A percentile compares a stretch with the other conserved stretches of the same genome.
Evolutionary conservation across 352 stramenopile genomes (phyloP).

Genomic region (Globisporangium paddicum): DNA sequence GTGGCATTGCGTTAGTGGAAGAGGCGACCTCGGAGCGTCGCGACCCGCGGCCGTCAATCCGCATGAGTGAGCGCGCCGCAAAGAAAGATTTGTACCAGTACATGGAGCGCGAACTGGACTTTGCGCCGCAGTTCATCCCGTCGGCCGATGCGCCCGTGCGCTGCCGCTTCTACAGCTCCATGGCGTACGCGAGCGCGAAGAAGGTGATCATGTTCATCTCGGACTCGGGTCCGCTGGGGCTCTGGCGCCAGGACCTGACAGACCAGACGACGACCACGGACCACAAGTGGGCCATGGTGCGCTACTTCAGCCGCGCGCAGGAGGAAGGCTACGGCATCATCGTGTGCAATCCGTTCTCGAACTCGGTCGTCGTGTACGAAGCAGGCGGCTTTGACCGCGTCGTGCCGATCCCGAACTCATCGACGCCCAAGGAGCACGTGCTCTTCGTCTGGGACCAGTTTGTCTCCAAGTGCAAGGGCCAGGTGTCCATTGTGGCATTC

Average conservation of each 20-base stretch:
- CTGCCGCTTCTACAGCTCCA: slow-evolving; percentile 85
- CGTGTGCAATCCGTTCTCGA: slow-evolving; percentile 86
- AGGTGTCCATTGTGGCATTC: slow-evolving; percentile 85
- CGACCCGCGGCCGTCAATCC: slow-evolving; percentile 24
- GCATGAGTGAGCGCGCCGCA: slow-evolving; percentile 40
- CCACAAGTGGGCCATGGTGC: slow-evolving; percentile 87
- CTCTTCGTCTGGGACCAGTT: slow-evolving; percentile 88
- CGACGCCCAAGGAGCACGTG: slow-evolving; percentile 80
- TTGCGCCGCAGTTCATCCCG: slow-evolving; percentile 80
- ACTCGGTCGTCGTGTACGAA: slow-evolving; percentile 87
- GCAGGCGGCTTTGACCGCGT: slow-evolving; percentile 81
- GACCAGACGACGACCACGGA: slow-evolving; percentile 51
- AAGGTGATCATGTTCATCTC: slow-evolving; percentile 85
- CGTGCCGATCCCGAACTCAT: slow-evolving; percentile 81
- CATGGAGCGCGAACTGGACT: slow-evolving; percentile 83
- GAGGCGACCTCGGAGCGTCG: slow-evolving; percentile 33
- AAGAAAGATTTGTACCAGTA: slow-evolving; percentile 86
- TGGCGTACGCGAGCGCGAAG: slow-evolving; percentile 84
- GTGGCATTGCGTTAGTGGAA: slow-evolving; percentile 71
- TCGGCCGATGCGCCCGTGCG: slow-evolving; percentile 83
- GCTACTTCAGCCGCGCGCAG: slow-evolving; percentile 79
- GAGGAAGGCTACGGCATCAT: slow-evolving; percentile 84
- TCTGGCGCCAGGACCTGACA: slow-evolving; percentile 79
- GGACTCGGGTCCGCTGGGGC: slow-evolving; percentile 76
- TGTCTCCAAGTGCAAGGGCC: slow-evolving; percentile 71